Percentiles rank a stretch among this genome's conserved stretches.
These are phyloP conservation scores for Rachicladosporium sp. DNA, from an alignment of 2,329 filamentous ascomycete genomes.

Conservation along the genomic window DNA sequence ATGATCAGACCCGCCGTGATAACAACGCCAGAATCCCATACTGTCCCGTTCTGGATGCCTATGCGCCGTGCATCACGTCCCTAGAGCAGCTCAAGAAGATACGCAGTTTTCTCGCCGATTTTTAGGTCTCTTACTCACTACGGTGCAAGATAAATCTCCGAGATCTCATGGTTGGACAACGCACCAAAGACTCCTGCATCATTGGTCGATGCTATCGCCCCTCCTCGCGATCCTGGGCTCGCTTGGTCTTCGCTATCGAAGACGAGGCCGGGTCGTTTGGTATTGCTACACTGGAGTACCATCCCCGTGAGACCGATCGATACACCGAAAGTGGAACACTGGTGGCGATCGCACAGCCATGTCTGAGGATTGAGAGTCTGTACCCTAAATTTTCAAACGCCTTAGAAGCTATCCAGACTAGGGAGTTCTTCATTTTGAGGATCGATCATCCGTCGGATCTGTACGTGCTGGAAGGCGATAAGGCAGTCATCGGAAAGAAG, in stretches of 20 bases:
- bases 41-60: too few species aligned
- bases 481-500: conserved; percentile 11
- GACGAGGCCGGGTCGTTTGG: background rate
- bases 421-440: conserved; percentile 7
- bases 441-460: conserved; percentile 20
- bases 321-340: conserved; percentile 7
- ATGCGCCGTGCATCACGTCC: too few species aligned
- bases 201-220: too few species aligned
- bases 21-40: too few species aligned
- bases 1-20: too few species aligned
- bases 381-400: conserved; percentile 5
- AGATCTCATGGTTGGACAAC: too few species aligned
- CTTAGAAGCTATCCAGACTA: too few species aligned
- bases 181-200: too few species aligned
- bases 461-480: conserved; percentile 9
- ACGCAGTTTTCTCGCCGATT: too few species aligned
- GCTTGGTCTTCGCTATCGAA: background rate
- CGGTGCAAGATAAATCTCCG: too few species aligned
- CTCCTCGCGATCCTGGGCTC: background rate
- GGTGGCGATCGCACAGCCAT: conserved; percentile 19
- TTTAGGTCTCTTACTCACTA: too few species aligned
- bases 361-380: conserved; percentile 8
- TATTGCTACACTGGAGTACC: background rate
- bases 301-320: conserved; percentile 1
- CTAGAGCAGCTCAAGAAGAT: too few species aligned